Evolutionary conservation across 306 rosid genomes (phyloP), one percentile per base, ranked within the genome.

Genomic region (Gastrolobium villosum): DNA sequence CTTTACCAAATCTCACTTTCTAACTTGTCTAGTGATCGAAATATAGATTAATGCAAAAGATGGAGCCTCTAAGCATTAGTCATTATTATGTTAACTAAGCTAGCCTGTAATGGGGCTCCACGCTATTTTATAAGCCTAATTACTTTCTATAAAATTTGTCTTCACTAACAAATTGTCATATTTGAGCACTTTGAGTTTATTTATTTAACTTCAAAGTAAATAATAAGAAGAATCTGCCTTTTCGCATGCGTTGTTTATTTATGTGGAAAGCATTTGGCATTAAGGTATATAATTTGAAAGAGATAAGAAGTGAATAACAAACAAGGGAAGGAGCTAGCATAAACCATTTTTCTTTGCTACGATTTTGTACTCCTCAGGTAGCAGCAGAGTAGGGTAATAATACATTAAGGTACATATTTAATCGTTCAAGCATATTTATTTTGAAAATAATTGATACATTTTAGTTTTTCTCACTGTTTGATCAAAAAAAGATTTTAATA

Each of bases 111-210:
- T 69, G 78, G 70, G 78, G 46, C 69, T 71, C 69, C 81, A 76
- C 52, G 4, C 65, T 70, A 80, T 66, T 37, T 60, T 56, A 46
- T 37, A 39, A 48, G 31, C 70, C 77, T 72, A 64, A 44, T 81
- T 64, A 62, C 87, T 79, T 74, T 78, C 80, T 48, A 10, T 50
- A 37, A 84, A 65, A 67, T 79, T 87, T 87, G 88, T 86, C 90
- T 86, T 82, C 81, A 75, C 75, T 76, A 32, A 56, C 61, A 82
- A 83, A 53, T 77, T 81, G 53, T 65, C 85, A 41, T 48, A 52
- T 43, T 37, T 72, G 40, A 61, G 15, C 62, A 43, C 35, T 32
- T 11, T 53, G 10, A 14, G 10, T 32, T 63, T 54, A 11, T 69
- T 57, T 65, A 9, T 46, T 66, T 61, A n/a, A 5, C 5, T 55